phyloP scores from a whole-genome alignment of 495 filamentous ascomycete species.

The Ascodesmis nigricans region DNA sequence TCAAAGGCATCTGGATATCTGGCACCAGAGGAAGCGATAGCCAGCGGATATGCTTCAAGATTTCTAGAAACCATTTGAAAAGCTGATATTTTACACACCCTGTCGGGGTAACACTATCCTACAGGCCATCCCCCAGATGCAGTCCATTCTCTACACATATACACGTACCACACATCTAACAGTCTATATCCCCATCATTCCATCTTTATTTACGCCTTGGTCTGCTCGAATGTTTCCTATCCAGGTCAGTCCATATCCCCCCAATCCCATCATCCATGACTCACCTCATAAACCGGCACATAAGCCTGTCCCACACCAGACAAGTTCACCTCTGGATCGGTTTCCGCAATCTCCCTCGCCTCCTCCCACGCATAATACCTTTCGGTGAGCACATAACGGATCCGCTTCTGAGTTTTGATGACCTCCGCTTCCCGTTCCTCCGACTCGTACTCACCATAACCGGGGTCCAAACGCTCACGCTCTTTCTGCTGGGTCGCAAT shows the following conservation, averaged over 20 bases:
- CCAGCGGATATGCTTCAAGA: too few species aligned
- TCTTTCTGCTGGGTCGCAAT: constrained; percentile 56
- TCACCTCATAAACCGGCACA: constrained; percentile 22
- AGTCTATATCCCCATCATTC: not conserved
- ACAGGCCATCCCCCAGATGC: not conserved
- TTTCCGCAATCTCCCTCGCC: constrained; percentile 45
- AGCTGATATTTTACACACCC: too few species aligned
- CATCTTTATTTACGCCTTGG: constrained; percentile 3
- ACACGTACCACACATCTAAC: not conserved
- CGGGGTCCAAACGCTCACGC: constrained; percentile 37
- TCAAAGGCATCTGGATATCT: too few species aligned
- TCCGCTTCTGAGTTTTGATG: constrained; percentile 36
- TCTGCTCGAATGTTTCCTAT: constrained; percentile 1
- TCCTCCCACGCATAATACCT: constrained; percentile 79
- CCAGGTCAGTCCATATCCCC: not conserved
- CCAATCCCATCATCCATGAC: not conserved
- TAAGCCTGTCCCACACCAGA: constrained; percentile 29
- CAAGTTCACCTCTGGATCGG: constrained; percentile 43
- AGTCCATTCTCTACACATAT: not conserved
- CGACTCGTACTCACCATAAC: constrained; percentile 46
- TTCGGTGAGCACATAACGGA: constrained; percentile 70
- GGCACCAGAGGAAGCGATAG: too few species aligned
- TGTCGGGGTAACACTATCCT: constrained; percentile 3
- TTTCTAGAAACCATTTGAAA: not conserved
- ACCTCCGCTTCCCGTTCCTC: constrained; percentile 38